phyloP scores from a whole-genome alignment of 371 early-diverging fungal genomes.

The Mucor indicus region DNA sequence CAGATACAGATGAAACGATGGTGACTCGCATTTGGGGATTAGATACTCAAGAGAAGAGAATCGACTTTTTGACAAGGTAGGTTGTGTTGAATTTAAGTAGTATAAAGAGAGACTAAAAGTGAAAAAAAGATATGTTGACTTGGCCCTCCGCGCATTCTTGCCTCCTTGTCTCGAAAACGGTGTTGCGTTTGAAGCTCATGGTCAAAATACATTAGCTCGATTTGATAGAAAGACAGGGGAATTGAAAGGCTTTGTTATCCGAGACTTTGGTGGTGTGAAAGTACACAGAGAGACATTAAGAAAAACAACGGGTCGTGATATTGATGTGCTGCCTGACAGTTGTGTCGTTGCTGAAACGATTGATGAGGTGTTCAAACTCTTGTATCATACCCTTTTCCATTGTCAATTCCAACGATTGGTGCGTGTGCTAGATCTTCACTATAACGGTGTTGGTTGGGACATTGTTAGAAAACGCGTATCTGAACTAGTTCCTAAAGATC shows the following conservation, averaged over 20 bases:
- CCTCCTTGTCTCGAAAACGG: conserved; percentile 67
- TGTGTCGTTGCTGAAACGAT: conserved; percentile 53
- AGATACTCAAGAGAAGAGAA: conserved; percentile 50
- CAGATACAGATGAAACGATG: conserved; percentile 47
- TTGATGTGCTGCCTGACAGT: conserved; percentile 59
- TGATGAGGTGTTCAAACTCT: conserved; percentile 58
- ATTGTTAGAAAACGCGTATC: conserved; percentile 52
- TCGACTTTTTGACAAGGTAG: conserved; percentile 51
- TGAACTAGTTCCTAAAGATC: conserved; percentile 42
- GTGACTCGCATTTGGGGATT: conserved; percentile 53
- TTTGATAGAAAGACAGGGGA: conserved; percentile 55
- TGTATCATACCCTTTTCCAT: conserved; percentile 72
- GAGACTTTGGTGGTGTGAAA: conserved; percentile 78
- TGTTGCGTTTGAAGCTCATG: conserved; percentile 74
- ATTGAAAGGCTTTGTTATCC: conserved; percentile 63
- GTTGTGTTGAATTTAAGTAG: no score
- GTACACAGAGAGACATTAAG: conserved; percentile 57
- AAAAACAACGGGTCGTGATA: conserved; percentile 35
- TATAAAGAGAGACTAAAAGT: no score
- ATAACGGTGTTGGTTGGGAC: conserved; percentile 65
- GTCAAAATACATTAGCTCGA: conserved; percentile 66
- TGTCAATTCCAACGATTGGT: conserved; percentile 67
- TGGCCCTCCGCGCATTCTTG: conserved; percentile 60
- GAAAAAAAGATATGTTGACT: conserved; percentile 34
- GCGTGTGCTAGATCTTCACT: conserved; percentile 63